Base-by-base conservation (phyloP, 129 eudicot species). In the Saposhnikovia divaricata region DNA sequence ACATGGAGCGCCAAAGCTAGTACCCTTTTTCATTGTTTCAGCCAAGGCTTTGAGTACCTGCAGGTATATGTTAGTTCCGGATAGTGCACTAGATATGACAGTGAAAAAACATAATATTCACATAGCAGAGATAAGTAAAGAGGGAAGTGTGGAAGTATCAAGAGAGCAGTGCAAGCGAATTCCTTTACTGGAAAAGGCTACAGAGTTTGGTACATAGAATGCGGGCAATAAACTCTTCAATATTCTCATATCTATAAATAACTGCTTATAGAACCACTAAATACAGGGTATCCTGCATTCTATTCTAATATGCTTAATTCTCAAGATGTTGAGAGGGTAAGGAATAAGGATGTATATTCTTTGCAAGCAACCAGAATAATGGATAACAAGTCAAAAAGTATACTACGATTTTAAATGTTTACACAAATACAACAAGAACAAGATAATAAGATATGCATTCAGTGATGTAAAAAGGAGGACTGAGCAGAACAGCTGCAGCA, bases 1-100 rank as follows among this genome's bases (percentile, higher is more conserved):
- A 88, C 98, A 90, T 4, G 98, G 98, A n/a, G 97, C 98, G 39
- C 98, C 97, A 34, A 95, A 95, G 87, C 99, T 95, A 55, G 99
- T 95, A 78, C 99, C 99, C 75, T 95, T 95, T 81, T 95, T 92
- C 99, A 95, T 95, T 83, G 99, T 92, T 81, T 95, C 97, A 10
- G 86, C 89, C 88, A 92, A 85, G 77, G 97, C 97, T 81, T 93
- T 93, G 40, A 92, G 89, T 48, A 90, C 97, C 97, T 95, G 87
- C 55, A 73, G 70, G 50, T 37, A 28, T n/a, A 50, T 51, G 39
- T 11, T 25, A 72, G 69, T 74, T 79, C 66, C 19, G 72, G 63
- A 80, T 51, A 25, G 25, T 47, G 77, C 39, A 61, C 38, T 42
- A 0, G 21, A 43, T 38, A 63, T 44, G 14, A 46, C 25, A 78